These are phyloP conservation scores for Pythium scleroteichum DNA, from an alignment of 352 stramenopile genomes.

Conservation along the genomic window DNA sequence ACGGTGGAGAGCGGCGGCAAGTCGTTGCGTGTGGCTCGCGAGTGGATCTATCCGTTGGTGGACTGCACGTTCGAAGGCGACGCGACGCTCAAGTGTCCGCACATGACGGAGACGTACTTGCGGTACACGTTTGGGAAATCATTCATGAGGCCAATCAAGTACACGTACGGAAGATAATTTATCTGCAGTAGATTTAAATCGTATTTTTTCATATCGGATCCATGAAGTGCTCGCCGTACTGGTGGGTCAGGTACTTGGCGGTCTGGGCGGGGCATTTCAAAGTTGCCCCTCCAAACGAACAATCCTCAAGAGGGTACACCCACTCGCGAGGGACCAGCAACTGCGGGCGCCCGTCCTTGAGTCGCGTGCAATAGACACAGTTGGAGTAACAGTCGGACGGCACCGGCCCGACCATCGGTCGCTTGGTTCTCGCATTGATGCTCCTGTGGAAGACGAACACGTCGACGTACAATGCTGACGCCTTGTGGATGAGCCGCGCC, in stretches of 20 bases:
- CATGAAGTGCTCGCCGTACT: slow-evolving; percentile 22
- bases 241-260: slow-evolving; percentile 14
- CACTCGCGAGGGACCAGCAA: slow-evolving; percentile 16
- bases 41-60: slow-evolving; percentile 21
- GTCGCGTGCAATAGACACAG: slow-evolving; percentile 15
- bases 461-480: slow-evolving; percentile 34
- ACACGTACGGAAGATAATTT: background rate
- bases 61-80: slow-evolving; percentile 18
- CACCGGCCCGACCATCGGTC: slow-evolving; percentile 17
- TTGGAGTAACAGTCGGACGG: slow-evolving; percentile 25
- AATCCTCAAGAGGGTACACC: slow-evolving; percentile 17
- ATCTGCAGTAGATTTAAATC: slow-evolving; percentile 8
- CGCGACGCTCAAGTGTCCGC: slow-evolving; percentile 7
- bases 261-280: slow-evolving; percentile 10
- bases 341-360: slow-evolving; percentile 1
- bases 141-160: slow-evolving; percentile 19
- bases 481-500: slow-evolving; percentile 27
- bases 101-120: slow-evolving; percentile 9
- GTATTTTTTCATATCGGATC: slow-evolving; percentile 4
- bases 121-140: slow-evolving; percentile 11
- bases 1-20: background rate
- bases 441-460: slow-evolving; percentile 33
- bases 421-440: slow-evolving; percentile 10
- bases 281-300: slow-evolving; percentile 7
- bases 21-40: background rate